Evolutionary conservation across 306 rosid species (phyloP).

Genomic region (Lathyrus sativus): DNA sequence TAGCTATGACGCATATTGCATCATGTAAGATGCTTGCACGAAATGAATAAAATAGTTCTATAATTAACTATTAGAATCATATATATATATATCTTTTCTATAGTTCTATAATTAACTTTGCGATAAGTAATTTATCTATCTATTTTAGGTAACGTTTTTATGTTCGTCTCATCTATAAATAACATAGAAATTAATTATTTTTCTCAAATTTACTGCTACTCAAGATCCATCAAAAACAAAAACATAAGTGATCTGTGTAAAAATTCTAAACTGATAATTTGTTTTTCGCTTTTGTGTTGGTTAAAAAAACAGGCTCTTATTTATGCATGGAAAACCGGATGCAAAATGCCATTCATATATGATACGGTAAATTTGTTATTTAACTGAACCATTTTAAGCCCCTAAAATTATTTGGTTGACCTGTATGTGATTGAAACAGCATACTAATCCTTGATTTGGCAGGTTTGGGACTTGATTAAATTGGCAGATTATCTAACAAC

Average conservation of each 20-base stretch:
- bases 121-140: too few species aligned
- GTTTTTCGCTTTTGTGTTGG: slow-evolving; percentile 21
- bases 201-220: not conserved
- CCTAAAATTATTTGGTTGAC: slow-evolving; percentile 29
- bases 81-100: too few species aligned
- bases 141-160: not conserved
- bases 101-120: too few species aligned
- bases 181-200: slow-evolving; percentile 16
- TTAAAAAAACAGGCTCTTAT: slow-evolving; percentile 68
- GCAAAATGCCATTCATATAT: slow-evolving; percentile 90
- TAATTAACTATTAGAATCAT: too few species aligned
- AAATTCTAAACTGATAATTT: slow-evolving; percentile 33
- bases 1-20: too few species aligned
- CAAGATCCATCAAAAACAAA: not conserved
- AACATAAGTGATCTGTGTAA: not conserved
- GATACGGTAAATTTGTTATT: slow-evolving; percentile 73
- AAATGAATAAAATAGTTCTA: too few species aligned
- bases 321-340: slow-evolving; percentile 75
- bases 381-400: slow-evolving; percentile 27
- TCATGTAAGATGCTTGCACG: too few species aligned
- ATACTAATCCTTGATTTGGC: slow-evolving; percentile 36
- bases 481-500: slow-evolving; percentile 77
- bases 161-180: not conserved
- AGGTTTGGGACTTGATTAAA: slow-evolving; percentile 94
- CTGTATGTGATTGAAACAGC: slow-evolving; percentile 2